Conservation (phyloP, 2,329 filamentous ascomycete genomes). For the Colletotrichum filicis region DNA sequence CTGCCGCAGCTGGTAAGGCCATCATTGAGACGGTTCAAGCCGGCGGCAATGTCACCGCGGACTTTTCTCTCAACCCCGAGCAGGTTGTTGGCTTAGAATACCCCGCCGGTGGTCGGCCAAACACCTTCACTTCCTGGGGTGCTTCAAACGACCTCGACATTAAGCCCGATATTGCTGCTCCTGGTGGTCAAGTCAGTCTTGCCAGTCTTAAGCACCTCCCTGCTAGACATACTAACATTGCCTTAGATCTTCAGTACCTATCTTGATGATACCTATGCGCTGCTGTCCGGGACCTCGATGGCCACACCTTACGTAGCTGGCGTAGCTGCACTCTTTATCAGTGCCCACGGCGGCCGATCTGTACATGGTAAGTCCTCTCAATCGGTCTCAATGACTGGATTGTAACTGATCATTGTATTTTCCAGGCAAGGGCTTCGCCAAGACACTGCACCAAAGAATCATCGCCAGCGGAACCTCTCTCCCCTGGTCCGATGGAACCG, state of each 20-base stretch:
- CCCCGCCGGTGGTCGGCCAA: conserved; percentile 47
- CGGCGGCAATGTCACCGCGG: conserved; percentile 42
- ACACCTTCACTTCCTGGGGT: conserved; percentile 55
- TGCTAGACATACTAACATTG: neutral
- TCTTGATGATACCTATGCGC: conserved; percentile 45
- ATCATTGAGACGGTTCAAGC: conserved; percentile 42
- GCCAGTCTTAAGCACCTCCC: fast-evolving
- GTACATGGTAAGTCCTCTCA: conserved; percentile 39
- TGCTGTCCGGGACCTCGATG: conserved; percentile 61
- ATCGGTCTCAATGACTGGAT: neutral
- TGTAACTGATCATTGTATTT: neutral
- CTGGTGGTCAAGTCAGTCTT: conserved; percentile 47
- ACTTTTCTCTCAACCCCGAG: conserved; percentile 43
- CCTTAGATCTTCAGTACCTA: conserved; percentile 51
- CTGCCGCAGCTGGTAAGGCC: conserved; percentile 38
- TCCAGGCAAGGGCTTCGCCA: conserved; percentile 44
- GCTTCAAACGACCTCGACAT: conserved; percentile 53
- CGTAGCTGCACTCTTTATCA: conserved; percentile 49
- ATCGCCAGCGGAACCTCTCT: conserved; percentile 45
- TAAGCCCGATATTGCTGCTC: conserved; percentile 55
- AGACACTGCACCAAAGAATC: conserved; percentile 42
- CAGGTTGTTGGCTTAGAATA: conserved; percentile 38
- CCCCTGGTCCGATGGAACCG: conserved; percentile 39
- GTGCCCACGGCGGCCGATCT: conserved; percentile 43
- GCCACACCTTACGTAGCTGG: conserved; percentile 57